Percentiles rank a stretch among this genome's conserved stretches.
Evolutionary conservation across 495 filamentous ascomycete species (phyloP).

Genomic region (Penicillium paradoxum): DNA sequence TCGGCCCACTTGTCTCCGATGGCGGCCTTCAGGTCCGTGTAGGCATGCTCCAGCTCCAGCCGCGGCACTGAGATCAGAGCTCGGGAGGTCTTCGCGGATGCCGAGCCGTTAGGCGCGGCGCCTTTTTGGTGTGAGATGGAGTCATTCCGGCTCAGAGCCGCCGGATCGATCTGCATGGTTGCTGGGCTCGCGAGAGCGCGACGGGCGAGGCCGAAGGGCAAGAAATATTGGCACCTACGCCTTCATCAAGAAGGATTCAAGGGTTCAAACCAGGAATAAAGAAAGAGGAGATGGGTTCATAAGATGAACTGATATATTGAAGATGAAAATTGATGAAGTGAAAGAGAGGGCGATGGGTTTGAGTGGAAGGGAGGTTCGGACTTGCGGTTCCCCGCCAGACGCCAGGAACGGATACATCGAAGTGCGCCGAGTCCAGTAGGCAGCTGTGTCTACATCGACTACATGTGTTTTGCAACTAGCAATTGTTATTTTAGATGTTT

Average conservation of each 20-base stretch:
- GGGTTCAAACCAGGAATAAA: neutral
- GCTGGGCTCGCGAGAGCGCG: conserved; percentile 37
- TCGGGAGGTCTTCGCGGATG: conserved; percentile 52
- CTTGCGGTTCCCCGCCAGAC: conserved; percentile 22
- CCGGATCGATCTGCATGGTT: conserved; percentile 81
- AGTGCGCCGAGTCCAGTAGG: conserved; percentile 9
- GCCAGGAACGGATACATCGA: conserved; percentile 28
- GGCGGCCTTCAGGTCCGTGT: conserved; percentile 74
- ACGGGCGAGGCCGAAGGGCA: conserved; percentile 42
- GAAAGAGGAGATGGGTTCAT: conserved; percentile 10
- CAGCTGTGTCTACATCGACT: neutral
- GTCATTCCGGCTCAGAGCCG: conserved; percentile 70
- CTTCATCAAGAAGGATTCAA: conserved; percentile 37
- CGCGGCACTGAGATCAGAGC: conserved; percentile 66
- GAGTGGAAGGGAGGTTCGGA: conserved; percentile 24
- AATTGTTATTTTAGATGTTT: neutral
- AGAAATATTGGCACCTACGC: conserved; percentile 29
- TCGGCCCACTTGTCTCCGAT: conserved; percentile 81
- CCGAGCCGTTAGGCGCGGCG: conserved; percentile 51
- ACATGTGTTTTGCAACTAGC: neutral
- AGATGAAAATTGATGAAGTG: conserved; percentile 24
- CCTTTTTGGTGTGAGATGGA: conserved; percentile 57
- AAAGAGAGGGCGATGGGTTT: conserved; percentile 19
- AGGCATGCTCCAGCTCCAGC: conserved; percentile 86
- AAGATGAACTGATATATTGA: conserved; percentile 20